A percentile compares a stretch with the other conserved stretches of the same genome.
Conservation (phyloP, 2,329 filamentous ascomycete genomes). For the Alternaria angustiovoidea region DNA sequence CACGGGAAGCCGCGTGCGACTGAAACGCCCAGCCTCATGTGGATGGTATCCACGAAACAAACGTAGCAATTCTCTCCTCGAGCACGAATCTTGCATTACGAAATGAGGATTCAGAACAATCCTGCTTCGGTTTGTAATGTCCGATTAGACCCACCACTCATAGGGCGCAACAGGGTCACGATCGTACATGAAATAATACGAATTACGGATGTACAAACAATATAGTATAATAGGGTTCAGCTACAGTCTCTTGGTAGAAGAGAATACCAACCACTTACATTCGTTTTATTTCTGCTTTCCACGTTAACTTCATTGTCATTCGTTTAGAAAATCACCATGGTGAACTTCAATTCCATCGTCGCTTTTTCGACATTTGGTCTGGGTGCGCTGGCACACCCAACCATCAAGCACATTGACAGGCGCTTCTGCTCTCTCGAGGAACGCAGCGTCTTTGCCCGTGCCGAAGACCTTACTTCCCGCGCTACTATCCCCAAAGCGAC, state of each 20-base stretch:
- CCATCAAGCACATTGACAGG: slow-evolving; percentile 35
- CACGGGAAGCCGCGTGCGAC: background rate
- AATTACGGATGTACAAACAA: background rate
- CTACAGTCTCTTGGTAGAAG: background rate
- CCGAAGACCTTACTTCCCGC: slow-evolving; percentile 16
- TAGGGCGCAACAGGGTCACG: background rate
- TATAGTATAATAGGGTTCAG: background rate
- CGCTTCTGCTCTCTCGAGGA: slow-evolving; percentile 30
- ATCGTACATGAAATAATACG: background rate
- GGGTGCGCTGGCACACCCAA: slow-evolving; percentile 34
- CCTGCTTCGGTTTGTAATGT: background rate
- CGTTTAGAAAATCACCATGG: slow-evolving; percentile 19
- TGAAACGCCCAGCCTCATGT: slow-evolving; percentile 1
- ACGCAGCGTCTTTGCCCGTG: slow-evolving; percentile 23
- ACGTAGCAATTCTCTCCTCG: background rate
- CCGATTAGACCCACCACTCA: background rate
- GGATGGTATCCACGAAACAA: background rate
- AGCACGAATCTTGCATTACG: background rate
- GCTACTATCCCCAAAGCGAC: slow-evolving; percentile 30
- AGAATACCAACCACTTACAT: background rate
- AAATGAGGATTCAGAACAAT: background rate
- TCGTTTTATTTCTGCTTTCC: background rate
- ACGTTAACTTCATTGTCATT: background rate
- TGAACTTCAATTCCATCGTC: slow-evolving; percentile 26
- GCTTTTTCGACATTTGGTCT: slow-evolving; percentile 23